Base-by-base conservation (phyloP, 495 filamentous ascomycete genomes). In the Opeltia flavorubescens region DNA sequence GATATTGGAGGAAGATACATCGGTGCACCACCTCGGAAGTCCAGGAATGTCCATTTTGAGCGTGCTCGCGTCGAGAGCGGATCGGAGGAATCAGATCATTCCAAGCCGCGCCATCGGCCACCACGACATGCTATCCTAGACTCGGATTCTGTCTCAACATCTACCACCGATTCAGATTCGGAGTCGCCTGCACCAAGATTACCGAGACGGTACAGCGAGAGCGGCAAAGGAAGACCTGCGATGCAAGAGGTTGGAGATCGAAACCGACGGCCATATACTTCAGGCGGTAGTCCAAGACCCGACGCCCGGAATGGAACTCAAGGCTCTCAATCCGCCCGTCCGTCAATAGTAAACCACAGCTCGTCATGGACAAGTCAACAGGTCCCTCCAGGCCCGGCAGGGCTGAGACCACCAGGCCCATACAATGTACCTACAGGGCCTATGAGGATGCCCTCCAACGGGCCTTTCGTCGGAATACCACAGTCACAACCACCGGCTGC, bases 31-130 rank as follows among this genome's bases (percentile, higher is more conserved):
- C 63, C 59, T 57, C 50, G 62, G 24, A 59, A 59, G 4, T 35
- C 51, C 9, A 54, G 50, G 43, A 66, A 65, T 24, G 62, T 66
- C 1, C 47, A 49, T 13, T 65, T 62, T 39, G 38, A 41, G 25
- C 64, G 63, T 18, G 62, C 67, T 3, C 54, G 53, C 6, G 65
- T 70, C 8, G 65, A 68, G 50, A 66, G 58, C 43, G 66, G 69
- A 29, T 47, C 59, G 3, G 67, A 70, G 17, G 48, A 56, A 1
- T 51, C 55, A 24, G 52, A 55, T 15, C 46, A 50, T 17, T 47
- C 47, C 5, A 43, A 28, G 23, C 48, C 48, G 38, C 52, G 39
- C 31, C 47, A 26, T 50, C 52, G 46, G 54, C 51, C 24, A 51
- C 48, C 50, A 17, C 50, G 50, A 31, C 51, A 50, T 9, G 47